Conservation (phyloP, 345 rosid genomes). For the Brassica juncea region DNA sequence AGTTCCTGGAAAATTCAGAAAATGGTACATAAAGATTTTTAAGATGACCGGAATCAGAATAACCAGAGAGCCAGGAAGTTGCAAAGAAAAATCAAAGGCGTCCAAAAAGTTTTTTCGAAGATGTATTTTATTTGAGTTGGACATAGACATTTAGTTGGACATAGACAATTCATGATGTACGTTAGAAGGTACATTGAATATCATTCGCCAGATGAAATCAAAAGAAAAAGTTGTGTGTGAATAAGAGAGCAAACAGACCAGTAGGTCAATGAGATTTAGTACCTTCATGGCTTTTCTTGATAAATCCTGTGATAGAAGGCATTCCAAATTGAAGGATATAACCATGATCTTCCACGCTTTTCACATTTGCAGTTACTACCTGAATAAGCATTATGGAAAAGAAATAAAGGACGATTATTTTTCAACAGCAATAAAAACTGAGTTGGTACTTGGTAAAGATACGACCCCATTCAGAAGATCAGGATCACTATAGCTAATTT, state of each 20-base stretch:
- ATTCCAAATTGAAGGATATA: conserved; percentile 88
- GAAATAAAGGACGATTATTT: conserved; percentile 5
- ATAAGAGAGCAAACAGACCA: not conserved
- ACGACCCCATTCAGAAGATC: not conserved
- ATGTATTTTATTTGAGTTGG: conserved; percentile 1
- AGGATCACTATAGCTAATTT: not conserved
- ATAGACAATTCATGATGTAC: conserved; percentile 3
- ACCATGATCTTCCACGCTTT: conserved; percentile 96
- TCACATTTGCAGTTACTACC: conserved; percentile 79
- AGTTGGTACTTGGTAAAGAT: not conserved
- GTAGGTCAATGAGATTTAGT: conserved; percentile 23
- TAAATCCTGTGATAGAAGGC: conserved; percentile 77
- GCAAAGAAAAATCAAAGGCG: not conserved
- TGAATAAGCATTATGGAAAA: conserved; percentile 36
- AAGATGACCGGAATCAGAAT: conserved; percentile 15
- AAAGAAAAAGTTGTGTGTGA: conserved; percentile 10
- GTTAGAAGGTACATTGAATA: conserved; percentile 2
- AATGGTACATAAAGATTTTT: not conserved
- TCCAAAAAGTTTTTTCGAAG: not conserved
- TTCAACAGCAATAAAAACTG: not conserved
- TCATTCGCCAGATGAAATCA: conserved; percentile 6
- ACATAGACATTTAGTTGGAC: conserved; percentile 2
- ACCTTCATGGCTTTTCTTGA: conserved; percentile 60
- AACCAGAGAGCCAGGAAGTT: not conserved
- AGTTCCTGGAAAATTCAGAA: conserved; percentile 43